These are phyloP conservation scores for Colletotrichum gloeosporioides DNA, from an alignment of 2,329 filamentous ascomycete genomes.

Conservation along the genomic window DNA sequence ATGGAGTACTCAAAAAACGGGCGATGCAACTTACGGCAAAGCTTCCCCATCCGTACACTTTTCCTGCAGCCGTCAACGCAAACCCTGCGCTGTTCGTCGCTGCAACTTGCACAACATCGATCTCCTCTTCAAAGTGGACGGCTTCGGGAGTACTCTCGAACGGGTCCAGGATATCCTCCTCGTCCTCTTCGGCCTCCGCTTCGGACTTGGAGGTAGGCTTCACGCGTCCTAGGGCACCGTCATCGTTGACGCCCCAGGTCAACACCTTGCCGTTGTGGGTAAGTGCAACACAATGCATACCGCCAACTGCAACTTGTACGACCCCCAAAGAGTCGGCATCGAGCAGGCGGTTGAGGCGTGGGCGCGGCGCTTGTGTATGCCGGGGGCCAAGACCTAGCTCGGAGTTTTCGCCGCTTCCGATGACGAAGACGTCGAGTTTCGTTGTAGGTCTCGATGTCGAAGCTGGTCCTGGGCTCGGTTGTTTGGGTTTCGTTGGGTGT, in stretches of 20 bases:
- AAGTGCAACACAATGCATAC: constrained; percentile 68
- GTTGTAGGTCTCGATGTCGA: background rate
- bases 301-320: constrained; percentile 67
- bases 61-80: constrained; percentile 64
- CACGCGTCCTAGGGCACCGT: constrained; percentile 66
- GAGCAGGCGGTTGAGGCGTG: constrained; percentile 58
- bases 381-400: constrained; percentile 13
- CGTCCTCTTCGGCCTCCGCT: constrained; percentile 30
- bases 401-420: constrained; percentile 18
- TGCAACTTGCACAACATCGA: constrained; percentile 61
- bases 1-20: background rate
- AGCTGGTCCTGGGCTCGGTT: background rate
- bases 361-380: background rate
- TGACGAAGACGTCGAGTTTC: constrained; percentile 10
- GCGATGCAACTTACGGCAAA: constrained; percentile 50
- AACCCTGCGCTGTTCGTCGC: constrained; percentile 70
- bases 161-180: constrained; percentile 34
- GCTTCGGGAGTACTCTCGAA: constrained; percentile 60
- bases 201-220: constrained; percentile 44
- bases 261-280: constrained; percentile 68
- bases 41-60: constrained; percentile 71
- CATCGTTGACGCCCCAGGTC: constrained; percentile 73
- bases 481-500: background rate
- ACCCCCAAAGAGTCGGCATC: constrained; percentile 57
- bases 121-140: constrained; percentile 54